Percentiles rank a stretch among this genome's conserved stretches.
Conservation (phyloP, 73 alveolate species). For the Strombidium stylifer region DNA sequence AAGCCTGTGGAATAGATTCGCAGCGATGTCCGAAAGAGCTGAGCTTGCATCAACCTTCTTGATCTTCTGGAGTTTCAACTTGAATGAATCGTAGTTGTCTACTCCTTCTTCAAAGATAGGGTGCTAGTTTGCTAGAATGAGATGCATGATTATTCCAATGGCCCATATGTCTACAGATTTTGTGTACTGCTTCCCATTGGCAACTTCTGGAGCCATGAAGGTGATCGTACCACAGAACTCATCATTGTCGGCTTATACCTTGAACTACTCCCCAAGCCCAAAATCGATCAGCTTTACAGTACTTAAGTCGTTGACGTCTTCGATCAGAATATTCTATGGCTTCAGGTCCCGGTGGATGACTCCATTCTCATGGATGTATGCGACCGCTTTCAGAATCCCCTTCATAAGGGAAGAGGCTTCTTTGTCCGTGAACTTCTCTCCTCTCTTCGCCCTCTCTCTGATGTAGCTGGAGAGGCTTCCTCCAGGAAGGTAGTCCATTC, state of each 20-base stretch:
- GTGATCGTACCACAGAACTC: slow-evolving; percentile 80
- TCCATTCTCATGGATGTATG: slow-evolving; percentile 82
- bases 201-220: slow-evolving; percentile 89
- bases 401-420: slow-evolving; percentile 71
- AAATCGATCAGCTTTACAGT: slow-evolving; percentile 33
- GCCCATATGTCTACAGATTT: slow-evolving; percentile 73
- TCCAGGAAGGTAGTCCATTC: slow-evolving; percentile 49
- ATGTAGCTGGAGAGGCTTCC: slow-evolving; percentile 65
- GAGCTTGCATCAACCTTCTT: slow-evolving; percentile 43
- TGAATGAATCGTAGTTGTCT: slow-evolving; percentile 54
- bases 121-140: slow-evolving; percentile 63
- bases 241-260: slow-evolving; percentile 27
- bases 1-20: slow-evolving; percentile 61
- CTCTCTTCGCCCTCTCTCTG: neutral
- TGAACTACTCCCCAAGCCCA: slow-evolving; percentile 52
- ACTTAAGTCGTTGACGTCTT: slow-evolving; percentile 11
- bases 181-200: slow-evolving; percentile 61
- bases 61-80: slow-evolving; percentile 29
- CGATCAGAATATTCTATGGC: slow-evolving; percentile 73
- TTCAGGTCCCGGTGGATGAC: slow-evolving; percentile 88
- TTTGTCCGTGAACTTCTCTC: slow-evolving; percentile 56
- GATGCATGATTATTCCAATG: slow-evolving; percentile 70
- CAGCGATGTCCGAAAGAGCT: slow-evolving; percentile 68
- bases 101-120: slow-evolving; percentile 53
- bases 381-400: slow-evolving; percentile 68